Evolutionary conservation across 345 rosid species (phyloP).

Genomic region (Citrus sp.): DNA sequence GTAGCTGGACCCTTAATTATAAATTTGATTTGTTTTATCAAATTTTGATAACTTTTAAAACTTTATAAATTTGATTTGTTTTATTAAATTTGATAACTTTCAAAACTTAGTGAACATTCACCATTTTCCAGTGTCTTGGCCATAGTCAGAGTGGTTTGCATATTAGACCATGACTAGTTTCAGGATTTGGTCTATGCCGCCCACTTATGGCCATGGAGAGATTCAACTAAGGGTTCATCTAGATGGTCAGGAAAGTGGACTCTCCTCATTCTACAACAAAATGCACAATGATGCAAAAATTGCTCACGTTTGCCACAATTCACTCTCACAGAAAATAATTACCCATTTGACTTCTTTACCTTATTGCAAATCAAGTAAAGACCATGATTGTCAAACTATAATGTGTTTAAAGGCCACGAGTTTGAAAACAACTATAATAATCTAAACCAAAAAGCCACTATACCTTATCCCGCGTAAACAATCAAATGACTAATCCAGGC

Average conservation of each 20-base stretch:
- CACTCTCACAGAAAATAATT: not conserved
- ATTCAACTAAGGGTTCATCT: not conserved
- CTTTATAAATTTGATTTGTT: not conserved
- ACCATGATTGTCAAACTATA: not conserved
- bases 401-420: not conserved
- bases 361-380: not conserved
- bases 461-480: not conserved
- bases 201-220: not conserved
- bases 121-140: not conserved
- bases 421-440: not conserved
- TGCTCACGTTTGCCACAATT: not conserved
- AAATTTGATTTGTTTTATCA: too few relatives aligned
- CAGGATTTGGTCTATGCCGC: not conserved
- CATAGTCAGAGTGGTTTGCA: not conserved
- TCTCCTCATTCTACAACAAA: not conserved
- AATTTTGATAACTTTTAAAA: not conserved
- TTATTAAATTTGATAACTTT: too few relatives aligned
- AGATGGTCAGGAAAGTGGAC: not conserved
- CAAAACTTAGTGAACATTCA: not conserved
- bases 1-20: too few relatives aligned
- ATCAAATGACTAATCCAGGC: not conserved
- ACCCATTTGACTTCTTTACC: not conserved
- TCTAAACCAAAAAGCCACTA: too few relatives aligned
- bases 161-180: not conserved
- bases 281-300: not conserved